Conservation (phyloP, 2,329 filamentous ascomycete species). For the Colletotrichum tamarilloi region DNA sequence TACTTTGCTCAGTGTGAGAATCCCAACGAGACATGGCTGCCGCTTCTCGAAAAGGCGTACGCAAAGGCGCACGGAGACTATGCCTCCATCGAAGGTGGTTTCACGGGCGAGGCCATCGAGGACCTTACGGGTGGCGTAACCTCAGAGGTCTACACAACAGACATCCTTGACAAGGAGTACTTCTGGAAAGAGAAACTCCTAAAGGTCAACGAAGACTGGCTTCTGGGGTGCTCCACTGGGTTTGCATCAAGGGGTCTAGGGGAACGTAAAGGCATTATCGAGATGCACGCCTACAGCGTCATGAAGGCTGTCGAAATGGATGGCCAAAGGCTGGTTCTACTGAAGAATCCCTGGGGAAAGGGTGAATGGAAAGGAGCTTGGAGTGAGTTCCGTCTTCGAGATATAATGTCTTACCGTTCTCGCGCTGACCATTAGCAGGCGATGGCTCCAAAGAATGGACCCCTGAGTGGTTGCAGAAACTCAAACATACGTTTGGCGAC, state of each 20-base stretch:
- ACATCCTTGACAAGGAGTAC: constrained; percentile 74
- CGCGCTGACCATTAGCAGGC: constrained; percentile 45
- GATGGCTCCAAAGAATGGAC: constrained; percentile 83
- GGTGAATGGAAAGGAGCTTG: constrained; percentile 85
- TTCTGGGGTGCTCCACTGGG: constrained; percentile 71
- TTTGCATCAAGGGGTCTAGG: constrained; percentile 57
- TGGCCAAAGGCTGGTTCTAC: constrained; percentile 71
- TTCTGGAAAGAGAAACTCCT: constrained; percentile 86
- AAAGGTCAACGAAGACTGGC: constrained; percentile 81
- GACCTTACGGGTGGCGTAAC: constrained; percentile 75
- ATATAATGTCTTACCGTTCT: not conserved
- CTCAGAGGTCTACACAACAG: constrained; percentile 72
- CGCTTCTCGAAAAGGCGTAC: constrained; percentile 82
- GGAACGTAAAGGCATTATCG: constrained; percentile 66
- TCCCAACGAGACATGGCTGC: constrained; percentile 83
- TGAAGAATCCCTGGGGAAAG: constrained; percentile 84
- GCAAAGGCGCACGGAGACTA: constrained; percentile 87
- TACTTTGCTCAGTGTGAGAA: constrained; percentile 82
- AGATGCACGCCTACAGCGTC: constrained; percentile 71
- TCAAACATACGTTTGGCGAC: constrained; percentile 75
- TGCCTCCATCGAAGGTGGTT: constrained; percentile 78
- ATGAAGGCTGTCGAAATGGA: constrained; percentile 69
- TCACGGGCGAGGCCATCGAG: constrained; percentile 68
- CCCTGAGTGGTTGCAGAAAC: constrained; percentile 74
- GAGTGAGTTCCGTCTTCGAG: constrained; percentile 54